Conservation (phyloP, 805 yeast genomes). For the Candida patagonica region DNA sequence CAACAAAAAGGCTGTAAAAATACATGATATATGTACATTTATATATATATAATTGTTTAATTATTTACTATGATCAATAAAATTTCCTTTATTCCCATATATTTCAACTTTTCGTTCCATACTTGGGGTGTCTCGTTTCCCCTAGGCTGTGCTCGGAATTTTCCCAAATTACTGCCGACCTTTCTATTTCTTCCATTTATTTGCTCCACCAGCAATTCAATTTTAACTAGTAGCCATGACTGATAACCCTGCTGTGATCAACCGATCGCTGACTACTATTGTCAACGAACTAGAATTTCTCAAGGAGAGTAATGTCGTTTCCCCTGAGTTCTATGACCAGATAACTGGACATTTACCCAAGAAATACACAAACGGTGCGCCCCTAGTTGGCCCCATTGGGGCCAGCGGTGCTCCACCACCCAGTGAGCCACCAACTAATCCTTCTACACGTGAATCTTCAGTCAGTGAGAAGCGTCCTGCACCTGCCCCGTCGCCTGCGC, state of each 20-base stretch:
- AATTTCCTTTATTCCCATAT: neutral
- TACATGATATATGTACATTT: too few relatives aligned
- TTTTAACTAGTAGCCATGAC: slow-evolving; percentile 2
- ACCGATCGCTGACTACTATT: slow-evolving; percentile 69
- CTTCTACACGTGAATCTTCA: slow-evolving; percentile 7
- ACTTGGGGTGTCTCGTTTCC: too few relatives aligned
- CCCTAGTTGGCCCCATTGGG: slow-evolving; percentile 25
- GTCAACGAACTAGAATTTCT: slow-evolving; percentile 75
- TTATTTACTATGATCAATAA: too few relatives aligned
- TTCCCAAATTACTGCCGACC: too few relatives aligned
- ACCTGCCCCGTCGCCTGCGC: slow-evolving; percentile 14
- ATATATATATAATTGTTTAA: too few relatives aligned
- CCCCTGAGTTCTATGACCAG: slow-evolving; percentile 43
- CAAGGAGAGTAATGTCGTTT: slow-evolving; percentile 62
- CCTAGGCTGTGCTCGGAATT: too few relatives aligned
- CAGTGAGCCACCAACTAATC: slow-evolving; percentile 2
- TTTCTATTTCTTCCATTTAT: too few relatives aligned
- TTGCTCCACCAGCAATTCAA: neutral
- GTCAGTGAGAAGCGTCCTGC: slow-evolving; percentile 7
- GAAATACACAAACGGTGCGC: slow-evolving; percentile 42
- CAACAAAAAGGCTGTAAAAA: too few relatives aligned
- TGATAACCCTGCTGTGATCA: slow-evolving; percentile 39
- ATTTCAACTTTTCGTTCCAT: neutral
- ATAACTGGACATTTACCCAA: slow-evolving; percentile 47
- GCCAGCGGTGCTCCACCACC: slow-evolving; percentile 1